phyloP scores from a whole-genome alignment of 192 early-diverging fungal species.

The Coemansia reversa region DNA sequence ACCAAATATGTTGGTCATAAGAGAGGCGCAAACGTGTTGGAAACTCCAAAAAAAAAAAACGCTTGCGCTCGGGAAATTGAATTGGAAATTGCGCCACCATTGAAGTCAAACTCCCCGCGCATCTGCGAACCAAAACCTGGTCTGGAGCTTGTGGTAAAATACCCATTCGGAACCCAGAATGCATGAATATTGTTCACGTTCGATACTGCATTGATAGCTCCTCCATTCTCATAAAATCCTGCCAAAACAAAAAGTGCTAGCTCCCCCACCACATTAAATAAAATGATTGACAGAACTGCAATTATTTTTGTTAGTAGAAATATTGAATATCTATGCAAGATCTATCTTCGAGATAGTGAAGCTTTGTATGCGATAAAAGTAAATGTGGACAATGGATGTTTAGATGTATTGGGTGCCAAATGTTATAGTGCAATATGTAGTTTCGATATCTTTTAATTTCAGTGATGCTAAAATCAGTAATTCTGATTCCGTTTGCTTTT shows the following conservation, averaged over 20 bases:
- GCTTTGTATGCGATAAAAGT: no score
- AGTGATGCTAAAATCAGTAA: no score
- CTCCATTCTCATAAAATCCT: slow-evolving; percentile 12
- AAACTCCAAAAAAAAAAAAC: slow-evolving; percentile 18
- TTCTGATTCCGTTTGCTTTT: no score
- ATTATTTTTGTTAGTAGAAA: not conserved
- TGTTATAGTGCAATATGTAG: not conserved
- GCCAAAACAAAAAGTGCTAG: slow-evolving; percentile 13
- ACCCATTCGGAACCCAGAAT: slow-evolving; percentile 42
- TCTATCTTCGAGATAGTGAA: no score
- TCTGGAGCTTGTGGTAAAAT: slow-evolving; percentile 34
- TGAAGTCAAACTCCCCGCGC: slow-evolving; percentile 37
- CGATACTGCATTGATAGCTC: slow-evolving; percentile 25
- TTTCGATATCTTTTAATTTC: no score
- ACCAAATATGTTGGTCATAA: no score
- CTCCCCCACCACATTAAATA: not conserved
- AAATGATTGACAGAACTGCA: not conserved
- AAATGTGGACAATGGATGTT: no score
- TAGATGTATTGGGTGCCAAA: not conserved
- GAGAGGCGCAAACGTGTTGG: not conserved
- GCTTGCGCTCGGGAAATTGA: slow-evolving; percentile 37
- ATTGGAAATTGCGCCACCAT: slow-evolving; percentile 39
- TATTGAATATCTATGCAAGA: no score
- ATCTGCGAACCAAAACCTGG: slow-evolving; percentile 47
- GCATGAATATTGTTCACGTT: slow-evolving; percentile 40